A percentile compares a stretch with the other conserved stretches of the same genome.
Evolutionary conservation across 2,329 filamentous ascomycete genomes (phyloP).

Genomic region (Lachnellula occidentalis): DNA sequence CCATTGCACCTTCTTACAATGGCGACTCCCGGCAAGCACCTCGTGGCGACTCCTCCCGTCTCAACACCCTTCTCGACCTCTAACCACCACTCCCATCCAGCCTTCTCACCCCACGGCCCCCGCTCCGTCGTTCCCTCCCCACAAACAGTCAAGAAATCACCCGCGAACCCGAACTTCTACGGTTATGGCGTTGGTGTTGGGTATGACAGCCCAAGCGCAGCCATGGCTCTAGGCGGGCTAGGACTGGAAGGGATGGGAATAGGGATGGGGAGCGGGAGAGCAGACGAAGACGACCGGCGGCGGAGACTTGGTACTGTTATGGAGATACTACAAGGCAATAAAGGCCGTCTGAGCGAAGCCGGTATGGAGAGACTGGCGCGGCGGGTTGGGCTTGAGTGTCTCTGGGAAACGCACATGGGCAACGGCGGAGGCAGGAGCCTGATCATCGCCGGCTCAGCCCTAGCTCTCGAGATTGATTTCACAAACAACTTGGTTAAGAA

Average conservation of each 20-base stretch:
- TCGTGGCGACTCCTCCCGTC: slow-evolving; percentile 54
- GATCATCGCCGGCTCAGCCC: slow-evolving; percentile 56
- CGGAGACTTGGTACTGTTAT: slow-evolving; percentile 35
- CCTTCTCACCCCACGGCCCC: slow-evolving; percentile 48
- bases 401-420: slow-evolving; percentile 51
- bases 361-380: slow-evolving; percentile 67
- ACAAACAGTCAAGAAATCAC: slow-evolving; percentile 54
- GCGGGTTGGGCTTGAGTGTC: slow-evolving; percentile 58
- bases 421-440: slow-evolving; percentile 47
- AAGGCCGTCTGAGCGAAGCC: slow-evolving; percentile 66
- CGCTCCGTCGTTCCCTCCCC: slow-evolving; percentile 51
- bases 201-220: slow-evolving; percentile 60
- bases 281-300: slow-evolving; percentile 47
- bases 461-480: slow-evolving; percentile 57
- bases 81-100: slow-evolving; percentile 42
- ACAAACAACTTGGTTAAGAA: slow-evolving; percentile 56
- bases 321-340: slow-evolving; percentile 34
- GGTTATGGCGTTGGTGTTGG: slow-evolving; percentile 32
- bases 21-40: slow-evolving; percentile 27
- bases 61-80: slow-evolving; percentile 58
- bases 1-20: slow-evolving; percentile 14
- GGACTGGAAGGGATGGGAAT: slow-evolving; percentile 36
- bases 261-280: slow-evolving; percentile 16
- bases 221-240: slow-evolving; percentile 55
- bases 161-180: slow-evolving; percentile 47